Evolutionary conservation across 2,329 filamentous ascomycete species (phyloP).

Genomic region (Drechslerella dactyloides): DNA sequence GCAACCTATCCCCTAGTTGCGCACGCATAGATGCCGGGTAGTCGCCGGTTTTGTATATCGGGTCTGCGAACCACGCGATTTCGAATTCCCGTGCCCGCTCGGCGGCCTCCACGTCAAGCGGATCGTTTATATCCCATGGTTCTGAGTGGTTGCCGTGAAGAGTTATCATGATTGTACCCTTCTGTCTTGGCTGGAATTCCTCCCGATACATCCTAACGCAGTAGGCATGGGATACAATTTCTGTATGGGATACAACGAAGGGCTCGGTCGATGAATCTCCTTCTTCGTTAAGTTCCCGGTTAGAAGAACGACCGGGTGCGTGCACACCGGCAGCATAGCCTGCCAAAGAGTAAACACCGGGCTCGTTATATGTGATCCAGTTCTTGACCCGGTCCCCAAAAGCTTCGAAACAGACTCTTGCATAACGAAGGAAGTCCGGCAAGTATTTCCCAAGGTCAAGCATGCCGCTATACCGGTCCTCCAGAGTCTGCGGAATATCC

Average conservation of each 20-base stretch:
- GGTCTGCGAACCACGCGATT: conserved; percentile 60
- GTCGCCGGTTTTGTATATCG: conserved; percentile 58
- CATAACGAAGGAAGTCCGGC: conserved; percentile 67
- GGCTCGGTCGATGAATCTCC: conserved; percentile 58
- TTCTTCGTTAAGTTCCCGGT: conserved; percentile 56
- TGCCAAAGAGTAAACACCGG: conserved; percentile 57
- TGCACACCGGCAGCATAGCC: conserved; percentile 58
- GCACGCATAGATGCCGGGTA: conserved; percentile 59
- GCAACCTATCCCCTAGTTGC: conserved; percentile 58
- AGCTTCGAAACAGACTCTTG: conserved; percentile 66
- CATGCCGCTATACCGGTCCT: conserved; percentile 68
- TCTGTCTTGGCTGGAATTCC: conserved; percentile 58
- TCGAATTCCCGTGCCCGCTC: conserved; percentile 60
- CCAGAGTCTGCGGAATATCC: conserved; percentile 68
- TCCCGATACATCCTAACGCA: conserved; percentile 58
- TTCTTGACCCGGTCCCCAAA: conserved; percentile 67
- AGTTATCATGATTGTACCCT: conserved; percentile 59
- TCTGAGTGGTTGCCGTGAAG: conserved; percentile 60
- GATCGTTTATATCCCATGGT: conserved; percentile 58
- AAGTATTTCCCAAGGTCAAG: conserved; percentile 69
- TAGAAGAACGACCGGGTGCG: conserved; percentile 56
- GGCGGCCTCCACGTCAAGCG: conserved; percentile 58
- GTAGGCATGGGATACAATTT: conserved; percentile 59
- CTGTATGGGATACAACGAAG: conserved; percentile 59
- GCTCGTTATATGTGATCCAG: conserved; percentile 63